Conservation (phyloP, 164 flowering plant species). For the Vitis riparia region DNA sequence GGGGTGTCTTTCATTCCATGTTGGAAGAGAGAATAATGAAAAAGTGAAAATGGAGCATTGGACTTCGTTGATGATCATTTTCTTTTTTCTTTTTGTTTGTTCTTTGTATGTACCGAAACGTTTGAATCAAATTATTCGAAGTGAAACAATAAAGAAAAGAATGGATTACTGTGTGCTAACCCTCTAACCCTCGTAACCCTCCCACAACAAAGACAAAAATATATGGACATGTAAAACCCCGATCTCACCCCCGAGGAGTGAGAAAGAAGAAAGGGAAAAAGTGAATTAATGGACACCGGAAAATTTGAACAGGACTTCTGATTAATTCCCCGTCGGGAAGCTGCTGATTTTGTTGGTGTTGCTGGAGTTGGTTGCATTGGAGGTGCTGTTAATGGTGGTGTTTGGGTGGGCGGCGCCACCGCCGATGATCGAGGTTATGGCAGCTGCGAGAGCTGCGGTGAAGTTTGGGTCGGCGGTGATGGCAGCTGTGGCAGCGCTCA, state of each 20-base stretch:
- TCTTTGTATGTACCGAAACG: slow-evolving; percentile 9
- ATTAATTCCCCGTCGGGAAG: slow-evolving; percentile 17
- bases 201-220: slow-evolving; percentile 14
- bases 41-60: not conserved
- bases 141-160: slow-evolving; percentile 19
- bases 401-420: slow-evolving; percentile 21
- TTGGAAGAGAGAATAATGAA: not conserved
- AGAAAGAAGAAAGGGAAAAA: not conserved
- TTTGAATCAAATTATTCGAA: slow-evolving; percentile 16
- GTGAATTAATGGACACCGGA: not conserved
- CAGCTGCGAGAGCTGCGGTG: slow-evolving; percentile 72
- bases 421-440: slow-evolving; percentile 54
- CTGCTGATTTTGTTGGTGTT: slow-evolving; percentile 24
- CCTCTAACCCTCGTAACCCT: not conserved
- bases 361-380: slow-evolving; percentile 14
- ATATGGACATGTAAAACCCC: slow-evolving; percentile 25
- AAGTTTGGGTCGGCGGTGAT: slow-evolving; percentile 71
- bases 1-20: not conserved
- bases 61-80: not conserved
- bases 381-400: slow-evolving; percentile 10
- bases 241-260: not conserved
- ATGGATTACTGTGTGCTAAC: slow-evolving; percentile 11
- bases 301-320: not conserved
- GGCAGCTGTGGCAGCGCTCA: slow-evolving; percentile 66
- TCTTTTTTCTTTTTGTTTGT: not conserved